Evolutionary conservation across 352 stramenopile genomes (phyloP).

Genomic region (Phytophthora quininea): DNA sequence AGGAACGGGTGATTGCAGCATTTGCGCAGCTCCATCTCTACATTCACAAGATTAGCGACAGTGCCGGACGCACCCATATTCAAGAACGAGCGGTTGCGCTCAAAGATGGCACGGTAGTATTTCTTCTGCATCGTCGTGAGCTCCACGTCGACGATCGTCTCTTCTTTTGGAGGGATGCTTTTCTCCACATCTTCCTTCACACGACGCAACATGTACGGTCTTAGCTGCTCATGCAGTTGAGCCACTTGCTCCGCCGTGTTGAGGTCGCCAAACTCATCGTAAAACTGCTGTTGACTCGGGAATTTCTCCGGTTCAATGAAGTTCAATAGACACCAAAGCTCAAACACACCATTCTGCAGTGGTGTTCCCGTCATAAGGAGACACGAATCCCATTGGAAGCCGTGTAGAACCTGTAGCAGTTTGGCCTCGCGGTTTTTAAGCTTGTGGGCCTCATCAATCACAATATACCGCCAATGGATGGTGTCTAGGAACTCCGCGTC

Average conservation of each 20-base stretch:
- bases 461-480: slow-evolving; percentile 96
- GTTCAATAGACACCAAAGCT: slow-evolving; percentile 99
- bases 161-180: slow-evolving; percentile 98
- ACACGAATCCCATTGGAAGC: slow-evolving; percentile 90
- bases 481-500: slow-evolving; percentile 92
- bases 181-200: slow-evolving; percentile 99
- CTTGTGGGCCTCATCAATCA: slow-evolving; percentile 99
- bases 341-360: slow-evolving; percentile 99
- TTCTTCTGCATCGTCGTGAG: slow-evolving; percentile 99
- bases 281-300: slow-evolving; percentile 94
- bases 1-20: slow-evolving; percentile 99
- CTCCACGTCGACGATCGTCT: slow-evolving; percentile 99
- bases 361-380: slow-evolving; percentile 97
- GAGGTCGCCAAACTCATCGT: slow-evolving; percentile 97
- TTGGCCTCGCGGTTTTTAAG: slow-evolving; percentile 98
- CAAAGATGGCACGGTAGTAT: slow-evolving; percentile 97
- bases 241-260: slow-evolving; percentile 96
- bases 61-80: slow-evolving; percentile 89
- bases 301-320: slow-evolving; percentile 98
- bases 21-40: slow-evolving; percentile 99
- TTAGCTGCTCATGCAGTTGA: slow-evolving; percentile 95
- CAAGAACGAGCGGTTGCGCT: slow-evolving; percentile 95
- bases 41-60: slow-evolving; percentile 98
- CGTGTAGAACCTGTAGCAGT: slow-evolving; percentile 90
- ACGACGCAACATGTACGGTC: slow-evolving; percentile 98